Percentiles rank a stretch among this genome's conserved stretches.
These are phyloP conservation scores for Fusarium oligoseptatum DNA, from an alignment of 2,329 filamentous ascomycete genomes.

Conservation along the genomic window DNA sequence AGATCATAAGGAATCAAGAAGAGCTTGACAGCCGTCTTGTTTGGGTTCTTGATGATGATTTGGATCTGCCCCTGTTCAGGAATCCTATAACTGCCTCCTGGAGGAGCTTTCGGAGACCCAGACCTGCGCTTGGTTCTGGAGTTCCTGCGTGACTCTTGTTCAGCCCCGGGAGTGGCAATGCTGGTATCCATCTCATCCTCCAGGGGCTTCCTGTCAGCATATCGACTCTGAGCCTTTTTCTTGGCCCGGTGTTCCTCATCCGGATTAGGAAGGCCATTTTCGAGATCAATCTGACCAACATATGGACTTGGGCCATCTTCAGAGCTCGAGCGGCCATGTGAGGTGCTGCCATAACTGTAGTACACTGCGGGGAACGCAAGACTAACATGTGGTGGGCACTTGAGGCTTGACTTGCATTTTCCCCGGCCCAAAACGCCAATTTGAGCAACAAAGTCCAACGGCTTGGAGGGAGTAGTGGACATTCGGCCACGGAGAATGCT, in stretches of 20 bases:
- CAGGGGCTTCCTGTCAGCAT: conserved; percentile 52
- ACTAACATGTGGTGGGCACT: conserved; percentile 90
- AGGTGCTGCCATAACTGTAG: conserved; percentile 86
- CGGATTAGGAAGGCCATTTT: conserved; percentile 76
- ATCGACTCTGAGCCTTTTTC: conserved; percentile 63
- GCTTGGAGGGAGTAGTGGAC: conserved; percentile 95
- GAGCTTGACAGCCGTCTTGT: conserved; percentile 97
- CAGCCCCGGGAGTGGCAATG: conserved; percentile 33
- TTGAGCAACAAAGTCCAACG: conserved; percentile 92
- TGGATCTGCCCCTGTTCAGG: conserved; percentile 94
- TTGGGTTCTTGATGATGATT: conserved; percentile 97
- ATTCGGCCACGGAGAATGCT: conserved; percentile 94
- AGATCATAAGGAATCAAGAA: conserved; percentile 96
- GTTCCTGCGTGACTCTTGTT: conserved; percentile 48
- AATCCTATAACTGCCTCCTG: conserved; percentile 92
- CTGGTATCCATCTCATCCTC: conserved; percentile 45
- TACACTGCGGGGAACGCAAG: conserved; percentile 95
- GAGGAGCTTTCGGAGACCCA: conserved; percentile 69
- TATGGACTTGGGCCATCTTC: conserved; percentile 96
- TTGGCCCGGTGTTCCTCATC: conserved; percentile 62
- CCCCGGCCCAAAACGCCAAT: conserved; percentile 93
- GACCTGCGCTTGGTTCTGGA: conserved; percentile 67
- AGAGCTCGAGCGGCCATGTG: conserved; percentile 71
- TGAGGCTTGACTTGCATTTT: conserved; percentile 86
- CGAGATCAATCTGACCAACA: conserved; percentile 91